These are phyloP conservation scores for Fusarium poae DNA, from an alignment of 2,329 filamentous ascomycete species.

Conservation along the genomic window DNA sequence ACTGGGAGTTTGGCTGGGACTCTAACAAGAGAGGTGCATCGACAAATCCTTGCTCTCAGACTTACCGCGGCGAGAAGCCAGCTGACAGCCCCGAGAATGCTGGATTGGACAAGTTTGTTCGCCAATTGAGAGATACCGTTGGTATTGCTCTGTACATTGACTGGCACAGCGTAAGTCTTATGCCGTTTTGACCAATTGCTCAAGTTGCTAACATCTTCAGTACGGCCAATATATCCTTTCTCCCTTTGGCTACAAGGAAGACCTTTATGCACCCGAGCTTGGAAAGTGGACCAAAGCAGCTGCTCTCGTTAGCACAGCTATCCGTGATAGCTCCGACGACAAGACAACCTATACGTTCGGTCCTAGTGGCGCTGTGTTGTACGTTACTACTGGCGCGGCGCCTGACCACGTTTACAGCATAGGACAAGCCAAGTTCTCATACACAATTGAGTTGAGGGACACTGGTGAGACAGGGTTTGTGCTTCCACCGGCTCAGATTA, in stretches of 20 bases:
- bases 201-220: conserved; percentile 25
- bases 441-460: conserved; percentile 56
- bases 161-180: conserved; percentile 52
- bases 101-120: conserved; percentile 55
- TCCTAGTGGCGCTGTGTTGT: conserved; percentile 55
- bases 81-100: conserved; percentile 62
- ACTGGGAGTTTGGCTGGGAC: conserved; percentile 66
- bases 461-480: conserved; percentile 55
- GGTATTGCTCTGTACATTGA: conserved; percentile 63
- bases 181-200: neutral
- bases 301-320: conserved; percentile 45
- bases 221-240: conserved; percentile 61
- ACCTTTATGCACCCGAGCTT: conserved; percentile 55
- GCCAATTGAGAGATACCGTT: conserved; percentile 49
- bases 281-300: conserved; percentile 57
- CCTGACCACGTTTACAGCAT: conserved; percentile 50
- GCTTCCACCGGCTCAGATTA: conserved; percentile 55
- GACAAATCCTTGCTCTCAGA: conserved; percentile 62
- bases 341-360: conserved; percentile 55
- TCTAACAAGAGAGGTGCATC: conserved; percentile 59
- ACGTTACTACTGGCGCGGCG: conserved; percentile 52
- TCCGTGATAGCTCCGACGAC: conserved; percentile 51
- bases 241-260: conserved; percentile 62
- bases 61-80: conserved; percentile 57
- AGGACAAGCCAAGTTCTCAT: conserved; percentile 53